phyloP scores from a whole-genome alignment of 345 rosid genomes.

The Cardamine occulta region DNA sequence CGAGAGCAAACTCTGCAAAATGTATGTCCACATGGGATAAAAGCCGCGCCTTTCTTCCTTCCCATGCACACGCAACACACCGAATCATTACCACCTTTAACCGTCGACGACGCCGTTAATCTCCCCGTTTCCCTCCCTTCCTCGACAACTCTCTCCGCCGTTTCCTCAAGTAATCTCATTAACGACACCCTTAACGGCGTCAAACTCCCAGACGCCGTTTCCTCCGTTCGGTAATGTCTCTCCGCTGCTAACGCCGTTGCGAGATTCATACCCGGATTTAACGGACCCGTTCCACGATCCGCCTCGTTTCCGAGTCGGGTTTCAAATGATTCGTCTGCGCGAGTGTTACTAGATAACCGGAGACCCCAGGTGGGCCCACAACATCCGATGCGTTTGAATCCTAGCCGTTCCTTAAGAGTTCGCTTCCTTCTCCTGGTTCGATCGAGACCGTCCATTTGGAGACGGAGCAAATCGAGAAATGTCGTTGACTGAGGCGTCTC shows the following conservation, averaged over 20 bases:
- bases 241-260: constrained; percentile 90
- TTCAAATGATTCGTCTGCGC: constrained; percentile 39
- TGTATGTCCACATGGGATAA: constrained; percentile 82
- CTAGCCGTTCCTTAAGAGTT: constrained; percentile 63
- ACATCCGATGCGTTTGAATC: constrained; percentile 65
- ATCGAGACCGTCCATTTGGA: constrained; percentile 55
- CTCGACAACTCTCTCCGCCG: constrained; percentile 48
- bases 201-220: background rate
- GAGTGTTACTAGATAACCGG: constrained; percentile 43
- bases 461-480: constrained; percentile 55
- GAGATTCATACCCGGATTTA: constrained; percentile 65
- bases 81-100: constrained; percentile 47
- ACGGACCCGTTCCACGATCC: constrained; percentile 36
- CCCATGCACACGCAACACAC: constrained; percentile 82
- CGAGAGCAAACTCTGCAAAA: constrained; percentile 76
- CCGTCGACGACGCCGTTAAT: constrained; percentile 34
- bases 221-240: constrained; percentile 50
- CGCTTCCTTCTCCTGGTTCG: constrained; percentile 49
- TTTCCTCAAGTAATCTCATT: constrained; percentile 73
- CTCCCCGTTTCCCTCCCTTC: constrained; percentile 30
- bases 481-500: constrained; percentile 45
- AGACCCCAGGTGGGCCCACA: constrained; percentile 71
- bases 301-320: constrained; percentile 10
- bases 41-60: constrained; percentile 68
- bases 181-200: constrained; percentile 65